phyloP scores from a whole-genome alignment of 371 early-diverging fungal genomes.

The Mortierella polycephala region DNA sequence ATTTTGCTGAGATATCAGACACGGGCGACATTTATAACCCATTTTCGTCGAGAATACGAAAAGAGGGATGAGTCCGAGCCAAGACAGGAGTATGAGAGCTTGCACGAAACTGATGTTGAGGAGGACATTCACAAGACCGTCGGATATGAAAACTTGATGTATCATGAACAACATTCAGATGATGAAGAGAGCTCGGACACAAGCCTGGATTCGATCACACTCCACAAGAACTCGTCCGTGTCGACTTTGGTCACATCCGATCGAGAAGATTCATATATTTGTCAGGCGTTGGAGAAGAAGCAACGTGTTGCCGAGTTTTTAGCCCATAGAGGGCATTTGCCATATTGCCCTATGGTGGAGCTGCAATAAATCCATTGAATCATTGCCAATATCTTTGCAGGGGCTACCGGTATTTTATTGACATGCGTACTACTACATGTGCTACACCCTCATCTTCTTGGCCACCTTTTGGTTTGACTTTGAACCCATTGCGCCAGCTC shows the following conservation, averaged over 20 bases:
- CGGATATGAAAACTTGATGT: neutral
- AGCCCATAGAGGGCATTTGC: slow-evolving; percentile 35
- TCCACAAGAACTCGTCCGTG: slow-evolving; percentile 20
- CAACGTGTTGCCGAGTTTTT: slow-evolving; percentile 33
- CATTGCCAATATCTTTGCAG: neutral
- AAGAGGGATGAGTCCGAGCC: slow-evolving; percentile 6
- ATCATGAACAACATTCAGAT: neutral
- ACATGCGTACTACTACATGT: too few species aligned
- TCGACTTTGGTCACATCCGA: slow-evolving; percentile 12
- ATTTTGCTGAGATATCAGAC: slow-evolving; percentile 87
- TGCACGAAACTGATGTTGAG: neutral
- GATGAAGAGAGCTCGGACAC: neutral
- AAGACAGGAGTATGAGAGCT: neutral
- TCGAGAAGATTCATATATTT: slow-evolving; percentile 1
- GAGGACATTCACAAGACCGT: neutral
- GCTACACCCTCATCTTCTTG: too few species aligned
- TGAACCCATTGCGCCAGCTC: too few species aligned
- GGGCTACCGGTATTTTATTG: too few species aligned
- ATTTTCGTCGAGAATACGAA: slow-evolving; percentile 12
- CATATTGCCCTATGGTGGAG: slow-evolving; percentile 43
- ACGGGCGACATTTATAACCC: slow-evolving; percentile 22
- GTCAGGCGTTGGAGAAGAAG: slow-evolving; percentile 15
- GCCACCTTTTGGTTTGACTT: too few species aligned
- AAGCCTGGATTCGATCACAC: neutral
- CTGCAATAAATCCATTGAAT: slow-evolving; percentile 18